These are phyloP conservation scores for Dalbergia oliveri DNA, from an alignment of 306 rosid species.

Conservation along the genomic window DNA sequence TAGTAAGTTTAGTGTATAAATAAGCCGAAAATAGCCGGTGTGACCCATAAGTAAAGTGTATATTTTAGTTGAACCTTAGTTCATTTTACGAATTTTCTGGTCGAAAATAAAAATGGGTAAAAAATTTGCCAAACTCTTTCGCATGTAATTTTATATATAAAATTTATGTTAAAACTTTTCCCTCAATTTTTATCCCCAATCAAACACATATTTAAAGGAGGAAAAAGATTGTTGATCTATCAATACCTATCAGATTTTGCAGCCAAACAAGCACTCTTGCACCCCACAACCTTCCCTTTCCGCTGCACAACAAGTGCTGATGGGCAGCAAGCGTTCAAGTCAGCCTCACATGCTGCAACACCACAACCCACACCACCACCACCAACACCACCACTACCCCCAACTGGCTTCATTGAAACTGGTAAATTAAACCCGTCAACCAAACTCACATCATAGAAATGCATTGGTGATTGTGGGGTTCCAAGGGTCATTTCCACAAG, in stretches of 20 bases:
- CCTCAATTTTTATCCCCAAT: too few species aligned
- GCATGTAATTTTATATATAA: too few species aligned
- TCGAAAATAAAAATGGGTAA: too few species aligned
- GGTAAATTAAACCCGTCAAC: slow-evolving; percentile 83
- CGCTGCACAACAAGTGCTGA: slow-evolving; percentile 56
- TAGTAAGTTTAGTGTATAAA: too few species aligned
- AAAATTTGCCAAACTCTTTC: too few species aligned
- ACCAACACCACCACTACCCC: slow-evolving; percentile 24
- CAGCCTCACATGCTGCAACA: slow-evolving; percentile 63
- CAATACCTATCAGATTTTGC: slow-evolving; percentile 65
- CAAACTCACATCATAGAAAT: slow-evolving; percentile 79
- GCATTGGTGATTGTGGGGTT: slow-evolving; percentile 58
- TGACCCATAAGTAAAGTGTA: too few species aligned
- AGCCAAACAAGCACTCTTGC: slow-evolving; percentile 86
- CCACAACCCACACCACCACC: slow-evolving; percentile 55
- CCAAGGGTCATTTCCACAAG: slow-evolving; percentile 73
- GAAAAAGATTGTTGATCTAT: too few species aligned
- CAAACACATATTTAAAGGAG: too few species aligned
- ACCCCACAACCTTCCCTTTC: slow-evolving; percentile 70
- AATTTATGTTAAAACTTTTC: too few species aligned
- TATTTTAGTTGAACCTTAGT: too few species aligned
- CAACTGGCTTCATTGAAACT: slow-evolving; percentile 56
- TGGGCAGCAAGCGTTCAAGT: slow-evolving; percentile 70
- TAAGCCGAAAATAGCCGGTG: too few species aligned
- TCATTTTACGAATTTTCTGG: too few species aligned